phyloP scores from a whole-genome alignment of 1,139 yeast genomes.

The Saccharomyces hybrid region DNA sequence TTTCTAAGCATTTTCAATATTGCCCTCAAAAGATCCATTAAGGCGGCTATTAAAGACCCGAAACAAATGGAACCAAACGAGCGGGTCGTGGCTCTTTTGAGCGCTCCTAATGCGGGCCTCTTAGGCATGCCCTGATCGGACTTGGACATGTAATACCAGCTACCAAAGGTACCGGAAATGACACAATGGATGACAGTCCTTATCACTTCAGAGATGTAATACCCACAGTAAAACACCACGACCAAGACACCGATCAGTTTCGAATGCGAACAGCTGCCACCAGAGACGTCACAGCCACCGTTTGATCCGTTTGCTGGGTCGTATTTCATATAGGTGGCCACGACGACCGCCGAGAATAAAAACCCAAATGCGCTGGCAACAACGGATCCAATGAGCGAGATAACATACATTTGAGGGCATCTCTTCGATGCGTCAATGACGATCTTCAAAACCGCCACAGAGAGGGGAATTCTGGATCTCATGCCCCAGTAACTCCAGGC shows the following conservation, averaged over 20 bases:
- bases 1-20: conserved; percentile 42
- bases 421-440: conserved; percentile 68
- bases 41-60: conserved; percentile 75
- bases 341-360: conserved; percentile 59
- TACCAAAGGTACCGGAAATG: conserved; percentile 78
- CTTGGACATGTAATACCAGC: conserved; percentile 79
- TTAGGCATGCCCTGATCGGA: conserved; percentile 77
- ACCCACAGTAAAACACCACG: conserved; percentile 78
- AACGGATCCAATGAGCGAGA: conserved; percentile 59
- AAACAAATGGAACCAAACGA: conserved; percentile 88
- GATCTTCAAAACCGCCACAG: conserved; percentile 65
- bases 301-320: conserved; percentile 40
- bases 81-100: conserved; percentile 74
- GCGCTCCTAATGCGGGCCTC: conserved; percentile 75
- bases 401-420: conserved; percentile 60
- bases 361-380: conserved; percentile 58
- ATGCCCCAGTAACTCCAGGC: conserved; percentile 72
- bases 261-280: conserved; percentile 61
- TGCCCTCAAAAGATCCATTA: conserved; percentile 59
- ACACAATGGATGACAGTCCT: conserved; percentile 81
- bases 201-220: conserved; percentile 75
- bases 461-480: conserved; percentile 60
- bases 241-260: conserved; percentile 60
- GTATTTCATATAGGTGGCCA: conserved; percentile 70
- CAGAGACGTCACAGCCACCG: conserved; percentile 44